These are phyloP conservation scores for Yamadazyma olivae DNA, from an alignment of 805 yeast genomes.

Conservation along the genomic window DNA sequence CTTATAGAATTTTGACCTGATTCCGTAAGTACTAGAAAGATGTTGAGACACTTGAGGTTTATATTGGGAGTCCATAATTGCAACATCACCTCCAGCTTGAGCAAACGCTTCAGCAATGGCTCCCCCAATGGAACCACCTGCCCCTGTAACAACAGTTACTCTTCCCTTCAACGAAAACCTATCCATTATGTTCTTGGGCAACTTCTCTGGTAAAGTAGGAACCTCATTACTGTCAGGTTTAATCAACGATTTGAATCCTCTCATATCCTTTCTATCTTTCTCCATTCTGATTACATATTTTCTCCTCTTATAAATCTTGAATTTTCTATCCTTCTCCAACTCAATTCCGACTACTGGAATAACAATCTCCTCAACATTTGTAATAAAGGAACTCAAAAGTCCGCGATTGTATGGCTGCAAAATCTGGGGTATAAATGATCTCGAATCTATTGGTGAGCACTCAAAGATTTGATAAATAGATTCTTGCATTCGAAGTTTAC, in stretches of 20 bases:
- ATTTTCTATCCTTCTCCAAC: no score
- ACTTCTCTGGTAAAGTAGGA: constrained; percentile 1
- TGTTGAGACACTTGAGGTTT: constrained; percentile 26
- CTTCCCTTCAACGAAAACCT: constrained; percentile 15
- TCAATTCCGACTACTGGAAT: no score
- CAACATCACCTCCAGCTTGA: constrained; percentile 20
- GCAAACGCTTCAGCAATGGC: constrained; percentile 21
- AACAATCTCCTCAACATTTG: no score
- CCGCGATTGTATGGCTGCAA: no score
- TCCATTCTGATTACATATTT: no score
- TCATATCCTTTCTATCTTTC: no score
- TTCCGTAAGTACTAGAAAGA: constrained; percentile 44
- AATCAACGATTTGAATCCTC: background rate
- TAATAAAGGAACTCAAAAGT: no score
- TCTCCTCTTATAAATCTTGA: no score
- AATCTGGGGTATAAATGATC: no score
- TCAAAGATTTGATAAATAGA: no score
- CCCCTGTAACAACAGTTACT: constrained; percentile 21
- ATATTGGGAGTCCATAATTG: constrained; percentile 31
- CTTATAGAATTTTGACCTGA: constrained; percentile 25
- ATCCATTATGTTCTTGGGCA: constrained; percentile 3
- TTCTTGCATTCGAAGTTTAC: no score
- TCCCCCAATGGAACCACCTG: constrained; percentile 22
- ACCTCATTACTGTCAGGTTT: background rate
- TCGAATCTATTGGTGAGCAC: no score